phyloP scores from a whole-genome alignment of 768 basidiomycete genomes.

The Leccinum subtestaceum region DNA sequence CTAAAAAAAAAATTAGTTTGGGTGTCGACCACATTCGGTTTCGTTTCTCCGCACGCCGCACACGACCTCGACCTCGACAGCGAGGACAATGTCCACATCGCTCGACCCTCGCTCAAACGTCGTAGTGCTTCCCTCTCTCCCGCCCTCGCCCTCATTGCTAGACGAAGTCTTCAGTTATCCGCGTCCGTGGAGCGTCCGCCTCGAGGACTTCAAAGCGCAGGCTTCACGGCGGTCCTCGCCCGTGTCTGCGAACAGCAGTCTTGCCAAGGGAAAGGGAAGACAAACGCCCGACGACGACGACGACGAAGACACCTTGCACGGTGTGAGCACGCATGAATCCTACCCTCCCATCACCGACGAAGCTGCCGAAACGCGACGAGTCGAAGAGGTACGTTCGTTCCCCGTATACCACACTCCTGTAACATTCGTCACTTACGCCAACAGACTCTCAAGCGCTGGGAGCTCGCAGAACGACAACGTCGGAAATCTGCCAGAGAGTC shows the following conservation, averaged over 20 bases:
- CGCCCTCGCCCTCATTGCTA: conserved; percentile 35
- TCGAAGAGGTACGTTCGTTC: conserved; percentile 60
- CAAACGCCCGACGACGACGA: conserved; percentile 18
- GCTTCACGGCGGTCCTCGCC: conserved; percentile 20
- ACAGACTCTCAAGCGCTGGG: conserved; percentile 78
- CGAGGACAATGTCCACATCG: conserved; percentile 18
- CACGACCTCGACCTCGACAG: conserved; percentile 14
- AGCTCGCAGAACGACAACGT: conserved; percentile 69
- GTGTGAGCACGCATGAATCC: conserved; percentile 18
- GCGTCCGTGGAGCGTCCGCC: conserved; percentile 33
- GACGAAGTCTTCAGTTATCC: conserved; percentile 47
- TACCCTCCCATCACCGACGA: conserved; percentile 73
- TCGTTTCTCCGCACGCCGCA: background rate
- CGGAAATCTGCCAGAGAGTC: conserved; percentile 72
- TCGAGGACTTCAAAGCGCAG: conserved; percentile 19
- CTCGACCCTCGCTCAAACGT: conserved; percentile 11
- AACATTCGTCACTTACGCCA: background rate
- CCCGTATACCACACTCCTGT: background rate
- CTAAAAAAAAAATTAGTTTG: too few species aligned
- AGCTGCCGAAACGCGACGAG: conserved; percentile 60
- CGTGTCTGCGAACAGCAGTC: conserved; percentile 1
- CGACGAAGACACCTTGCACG: conserved; percentile 20
- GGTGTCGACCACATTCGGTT: background rate
- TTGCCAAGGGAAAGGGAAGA: conserved; percentile 34
- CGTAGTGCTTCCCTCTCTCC: conserved; percentile 30